Base-by-base conservation (phyloP, 75 land plant species). In the Ceratopteris richardii region DNA sequence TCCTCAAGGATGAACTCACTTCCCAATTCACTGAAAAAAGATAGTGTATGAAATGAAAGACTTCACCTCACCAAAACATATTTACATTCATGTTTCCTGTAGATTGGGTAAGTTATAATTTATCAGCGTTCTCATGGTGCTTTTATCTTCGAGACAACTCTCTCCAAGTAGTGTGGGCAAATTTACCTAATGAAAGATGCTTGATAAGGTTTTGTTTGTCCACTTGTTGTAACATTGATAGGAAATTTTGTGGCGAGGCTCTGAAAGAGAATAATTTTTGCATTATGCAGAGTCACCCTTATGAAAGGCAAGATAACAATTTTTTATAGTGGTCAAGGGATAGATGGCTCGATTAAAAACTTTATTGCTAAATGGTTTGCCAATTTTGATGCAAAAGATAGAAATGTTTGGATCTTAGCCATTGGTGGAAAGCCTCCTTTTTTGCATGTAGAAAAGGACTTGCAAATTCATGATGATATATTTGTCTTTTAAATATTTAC, bases 291-390 rank as follows among this genome's bases (percentile, higher is more conserved):
- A 37, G 74, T 87, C 40, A 67, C 67, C 22, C 44, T 83, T 33
- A 26, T 16, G 20, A 57, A 59, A 28, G 69, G 64, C 39, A 60
- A 27, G 21, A 72, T 83, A 11, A 72, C 73, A 57, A 75, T 87
- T 33, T 76, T 78, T 56, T 87, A 87, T 54, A 83, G 76, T 20
- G 92, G 92, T 28, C 80, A 71, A 69, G 92, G 92, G 67, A 83
- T 87, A 84, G 87, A 83, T 60, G 65, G 74, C 16, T 71, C 66
- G 30, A 68, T 59, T 17, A 67, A 64, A 42, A 69, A 83, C 42
- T 80, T 69, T 16, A 75, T 87, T 33, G 65, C 72, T 0, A 83
- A 87, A 54, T 87, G 92, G 92, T 87, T 19, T 22, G 21, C 22
- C 26, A 18, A 23, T 41, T 20, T 25, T 12, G 1, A 27, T 63